Evolutionary conservation across 768 basidiomycete species (phyloP).

Genomic region (Cytidiella melzeri): DNA sequence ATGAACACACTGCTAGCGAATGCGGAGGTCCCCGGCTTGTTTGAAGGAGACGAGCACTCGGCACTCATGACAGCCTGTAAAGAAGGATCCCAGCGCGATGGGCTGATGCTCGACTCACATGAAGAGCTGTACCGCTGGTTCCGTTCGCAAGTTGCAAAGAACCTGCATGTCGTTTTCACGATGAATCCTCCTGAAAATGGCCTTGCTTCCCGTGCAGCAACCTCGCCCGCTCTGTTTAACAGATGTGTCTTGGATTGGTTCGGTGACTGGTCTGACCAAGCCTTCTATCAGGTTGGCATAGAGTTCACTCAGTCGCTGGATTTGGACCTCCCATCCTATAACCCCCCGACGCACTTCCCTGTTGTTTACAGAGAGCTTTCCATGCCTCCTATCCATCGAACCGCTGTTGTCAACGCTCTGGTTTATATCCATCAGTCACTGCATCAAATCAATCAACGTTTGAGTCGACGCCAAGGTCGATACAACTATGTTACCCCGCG

Average conservation of each 20-base stretch:
- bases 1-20: conserved; percentile 99
- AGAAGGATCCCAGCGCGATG: conserved; percentile 98
- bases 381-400: conserved; percentile 85
- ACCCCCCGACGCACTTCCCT: conserved; percentile 78
- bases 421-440: conserved; percentile 89
- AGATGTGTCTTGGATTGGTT: conserved; percentile 99
- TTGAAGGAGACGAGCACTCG: conserved; percentile 98
- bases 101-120: conserved; percentile 95
- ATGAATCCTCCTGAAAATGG: conserved; percentile 99
- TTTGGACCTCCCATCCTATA: conserved; percentile 80
- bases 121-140: conserved; percentile 99
- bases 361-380: conserved; percentile 79
- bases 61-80: conserved; percentile 99
- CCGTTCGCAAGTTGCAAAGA: conserved; percentile 96
- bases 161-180: conserved; percentile 97
- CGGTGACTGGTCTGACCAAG: conserved; percentile 98
- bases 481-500: conserved; percentile 96
- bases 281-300: conserved; percentile 95
- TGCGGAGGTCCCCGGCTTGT: conserved; percentile 99
- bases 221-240: conserved; percentile 97
- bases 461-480: conserved; percentile 90
- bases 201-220: conserved; percentile 90
- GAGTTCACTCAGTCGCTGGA: conserved; percentile 95
- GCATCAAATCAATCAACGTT: conserved; percentile 81
- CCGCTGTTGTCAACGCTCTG: conserved; percentile 88